These are phyloP conservation scores for Brettanomyces naardenensis DNA, from an alignment of 805 yeast species.

Conservation along the genomic window DNA sequence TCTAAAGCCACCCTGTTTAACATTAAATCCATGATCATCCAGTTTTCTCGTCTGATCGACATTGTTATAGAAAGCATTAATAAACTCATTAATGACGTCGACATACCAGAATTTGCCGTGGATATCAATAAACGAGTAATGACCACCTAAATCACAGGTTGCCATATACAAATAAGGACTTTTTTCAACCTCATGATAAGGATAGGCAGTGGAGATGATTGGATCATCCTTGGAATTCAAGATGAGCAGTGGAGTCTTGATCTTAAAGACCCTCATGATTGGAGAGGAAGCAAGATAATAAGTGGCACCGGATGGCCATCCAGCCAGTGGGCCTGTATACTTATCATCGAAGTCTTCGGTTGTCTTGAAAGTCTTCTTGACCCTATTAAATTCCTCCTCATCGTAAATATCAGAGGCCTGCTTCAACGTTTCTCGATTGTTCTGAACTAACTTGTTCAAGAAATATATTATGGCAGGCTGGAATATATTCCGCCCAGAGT, in stretches of 20 bases:
- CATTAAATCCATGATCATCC: conserved; percentile 15
- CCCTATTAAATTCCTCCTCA: conserved; percentile 20
- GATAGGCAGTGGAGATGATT: conserved; percentile 46
- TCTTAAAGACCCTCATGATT: conserved; percentile 41
- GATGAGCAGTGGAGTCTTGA: conserved; percentile 56
- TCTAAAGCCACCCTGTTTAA: conserved; percentile 12
- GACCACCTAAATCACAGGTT: conserved; percentile 65
- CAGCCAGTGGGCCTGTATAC: conserved; percentile 55
- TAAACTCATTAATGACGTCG: conserved; percentile 32
- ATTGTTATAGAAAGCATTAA: conserved; percentile 27
- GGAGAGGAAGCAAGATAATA: conserved; percentile 66
- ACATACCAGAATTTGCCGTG: conserved; percentile 42
- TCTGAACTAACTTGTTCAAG: conserved; percentile 35
- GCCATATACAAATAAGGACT: conserved; percentile 55
- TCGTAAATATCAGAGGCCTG: conserved; percentile 23
- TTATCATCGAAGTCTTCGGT: conserved; percentile 52
- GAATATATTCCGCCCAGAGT: conserved; percentile 33
- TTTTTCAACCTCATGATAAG: conserved; percentile 36
- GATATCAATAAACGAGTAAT: conserved; percentile 43
- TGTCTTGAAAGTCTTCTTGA: conserved; percentile 29
- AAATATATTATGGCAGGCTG: conserved; percentile 33
- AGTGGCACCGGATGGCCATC: conserved; percentile 52
- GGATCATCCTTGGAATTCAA: conserved; percentile 65
- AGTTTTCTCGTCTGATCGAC: conserved; percentile 9
- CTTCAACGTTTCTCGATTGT: conserved; percentile 30